Evolutionary conservation across 1,284 basidiomycete genomes (phyloP), one percentile per base, ranked within the genome.

Genomic region (Tilletia horrida): DNA sequence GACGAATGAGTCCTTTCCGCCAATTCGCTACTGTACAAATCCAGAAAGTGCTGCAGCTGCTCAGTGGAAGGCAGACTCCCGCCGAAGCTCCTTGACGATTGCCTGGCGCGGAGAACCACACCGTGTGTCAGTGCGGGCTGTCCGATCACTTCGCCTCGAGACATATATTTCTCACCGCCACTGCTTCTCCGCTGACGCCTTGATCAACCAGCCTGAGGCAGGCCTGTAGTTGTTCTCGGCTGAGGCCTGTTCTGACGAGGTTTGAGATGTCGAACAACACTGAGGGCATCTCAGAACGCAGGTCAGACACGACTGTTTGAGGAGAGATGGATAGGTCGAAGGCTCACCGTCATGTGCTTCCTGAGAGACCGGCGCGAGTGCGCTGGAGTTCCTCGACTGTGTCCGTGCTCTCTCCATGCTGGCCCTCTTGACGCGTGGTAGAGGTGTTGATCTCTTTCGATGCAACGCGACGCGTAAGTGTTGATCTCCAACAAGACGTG

Each of bases 171-270:
- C 88, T 71, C 78, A 92, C 91, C 73, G 91, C 91, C 63, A 93
- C 84, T 1, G 91, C 91, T 76, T 92, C 90, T 3, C 91, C 89
- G 76, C 91, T 91, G 48, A 90, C 89, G 6, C 91, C 91, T 71
- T 87, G 88, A 80, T 93, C 91, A 76, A 93, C 90, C 87, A 93
- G 87, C 67, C 87, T 86, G 18, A 92, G 87, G 78, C 91, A 92
- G 7, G 88, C 91, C 27, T 88, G 89, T 16, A 93, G 86, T 1
- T 90, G 91, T 75, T 91, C 89, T 71, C 88, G 89, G 82, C 91
- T 90, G 31, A 93, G 85, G 65, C 88, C 87, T 0, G 91, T 91
- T 76, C 91, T 90, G 68, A 93, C 83, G 52, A 93, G 82, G 80
- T 91, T 89, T 16, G 91, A 91, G 69, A 93, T 90, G 69, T 92